phyloP scores from a whole-genome alignment of 768 basidiomycete genomes.

The Collybia sp. region DNA sequence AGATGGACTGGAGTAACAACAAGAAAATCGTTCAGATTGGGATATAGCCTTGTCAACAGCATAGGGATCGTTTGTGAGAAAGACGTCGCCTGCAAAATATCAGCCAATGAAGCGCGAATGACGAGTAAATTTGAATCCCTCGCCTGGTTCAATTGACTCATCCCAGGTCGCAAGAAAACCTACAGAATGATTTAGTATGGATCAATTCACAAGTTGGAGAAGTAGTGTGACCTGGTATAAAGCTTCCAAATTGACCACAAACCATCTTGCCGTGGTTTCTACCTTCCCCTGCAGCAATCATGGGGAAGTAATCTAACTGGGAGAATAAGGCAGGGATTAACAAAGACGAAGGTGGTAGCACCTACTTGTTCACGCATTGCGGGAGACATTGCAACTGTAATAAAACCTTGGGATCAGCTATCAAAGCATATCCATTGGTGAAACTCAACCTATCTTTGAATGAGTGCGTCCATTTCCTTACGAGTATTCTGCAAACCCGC shows the following conservation, averaged over 20 bases:
- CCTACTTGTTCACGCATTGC: slow-evolving; percentile 20
- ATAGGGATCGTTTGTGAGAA: slow-evolving; percentile 25
- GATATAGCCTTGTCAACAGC: slow-evolving; percentile 20
- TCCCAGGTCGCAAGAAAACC: slow-evolving; percentile 22
- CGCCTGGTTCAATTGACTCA: slow-evolving; percentile 22
- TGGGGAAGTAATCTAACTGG: slow-evolving; percentile 20
- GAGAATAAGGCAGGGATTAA: neutral
- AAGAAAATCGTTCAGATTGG: slow-evolving; percentile 24
- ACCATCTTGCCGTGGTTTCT: slow-evolving; percentile 22
- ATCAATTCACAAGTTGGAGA: neutral
- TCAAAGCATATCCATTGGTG: neutral
- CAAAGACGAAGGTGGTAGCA: no score
- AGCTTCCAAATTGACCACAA: slow-evolving; percentile 24
- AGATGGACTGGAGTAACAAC: slow-evolving; percentile 21
- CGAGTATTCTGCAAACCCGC: slow-evolving; percentile 16
- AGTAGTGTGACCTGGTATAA: slow-evolving; percentile 16
- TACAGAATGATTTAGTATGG: neutral
- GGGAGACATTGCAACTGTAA: slow-evolving; percentile 16
- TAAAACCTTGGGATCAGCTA: neutral
- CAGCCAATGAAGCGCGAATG: neutral
- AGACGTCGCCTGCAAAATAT: slow-evolving; percentile 11
- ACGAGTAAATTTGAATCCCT: neutral
- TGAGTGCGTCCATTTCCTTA: slow-evolving; percentile 23
- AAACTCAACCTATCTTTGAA: slow-evolving; percentile 9
- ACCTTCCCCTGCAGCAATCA: slow-evolving; percentile 23